Evolutionary conservation across 495 filamentous ascomycete species (phyloP).

Genomic region (Lepraria neglecta): DNA sequence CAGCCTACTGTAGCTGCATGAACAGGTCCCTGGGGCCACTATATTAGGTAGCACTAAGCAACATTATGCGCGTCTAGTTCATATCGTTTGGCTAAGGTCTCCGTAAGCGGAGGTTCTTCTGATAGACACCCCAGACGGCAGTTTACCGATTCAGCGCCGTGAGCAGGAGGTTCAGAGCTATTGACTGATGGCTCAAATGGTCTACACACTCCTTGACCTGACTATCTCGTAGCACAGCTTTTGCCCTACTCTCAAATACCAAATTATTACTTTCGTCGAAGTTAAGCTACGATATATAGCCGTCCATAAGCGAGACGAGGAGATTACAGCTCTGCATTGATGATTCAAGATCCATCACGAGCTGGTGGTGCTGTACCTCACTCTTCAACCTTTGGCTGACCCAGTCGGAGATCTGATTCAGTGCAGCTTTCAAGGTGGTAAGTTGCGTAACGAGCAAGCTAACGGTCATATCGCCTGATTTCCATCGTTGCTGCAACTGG

Average conservation of each 20-base stretch:
- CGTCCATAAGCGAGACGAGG: conserved; percentile 19
- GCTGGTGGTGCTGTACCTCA: conserved; percentile 17
- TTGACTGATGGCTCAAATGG: conserved; percentile 21
- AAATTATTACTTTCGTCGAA: conserved; percentile 5
- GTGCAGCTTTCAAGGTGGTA: conserved; percentile 23
- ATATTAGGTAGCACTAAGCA: too few relatives aligned
- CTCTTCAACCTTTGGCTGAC: conserved; percentile 11
- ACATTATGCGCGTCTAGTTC: too few relatives aligned
- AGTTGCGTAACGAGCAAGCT: conserved; percentile 22
- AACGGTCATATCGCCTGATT: conserved; percentile 12
- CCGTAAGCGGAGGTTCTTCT: too few relatives aligned
- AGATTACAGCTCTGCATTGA: conserved; percentile 21
- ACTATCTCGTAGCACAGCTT: conserved; percentile 9
- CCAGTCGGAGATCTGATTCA: conserved; percentile 25
- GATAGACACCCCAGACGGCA: too few relatives aligned
- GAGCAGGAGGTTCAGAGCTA: conserved; percentile 25
- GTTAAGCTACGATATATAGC: conserved; percentile 3
- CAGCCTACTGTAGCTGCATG: too few relatives aligned
- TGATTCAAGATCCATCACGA: conserved; percentile 19
- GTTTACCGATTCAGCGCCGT: conserved; percentile 23
- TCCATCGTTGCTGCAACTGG: conserved; percentile 13
- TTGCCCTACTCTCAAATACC: conserved; percentile 15
- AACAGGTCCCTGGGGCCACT: too few relatives aligned
- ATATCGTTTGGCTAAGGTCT: too few relatives aligned
- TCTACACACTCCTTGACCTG: conserved; percentile 12